Percentiles rank a stretch among this genome's conserved stretches.
These are phyloP conservation scores for Lentinula raphanica DNA, from an alignment of 768 basidiomycete species.

Conservation along the genomic window DNA sequence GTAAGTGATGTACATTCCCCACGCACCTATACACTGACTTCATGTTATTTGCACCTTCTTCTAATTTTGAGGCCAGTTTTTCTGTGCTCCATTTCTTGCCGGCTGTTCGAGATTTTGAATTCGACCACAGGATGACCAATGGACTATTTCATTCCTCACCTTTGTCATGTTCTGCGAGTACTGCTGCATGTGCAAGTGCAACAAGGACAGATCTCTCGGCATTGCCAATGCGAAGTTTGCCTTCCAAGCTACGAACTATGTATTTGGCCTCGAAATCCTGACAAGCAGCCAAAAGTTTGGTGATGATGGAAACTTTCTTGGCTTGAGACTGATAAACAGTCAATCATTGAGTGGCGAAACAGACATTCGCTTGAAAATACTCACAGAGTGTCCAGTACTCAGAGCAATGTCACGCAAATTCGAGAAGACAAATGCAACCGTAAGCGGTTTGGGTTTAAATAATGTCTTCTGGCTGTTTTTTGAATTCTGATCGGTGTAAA, in stretches of 20 bases:
- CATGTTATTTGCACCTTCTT: constrained; percentile 70
- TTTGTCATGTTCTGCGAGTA: constrained; percentile 72
- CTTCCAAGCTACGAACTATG: constrained; percentile 91
- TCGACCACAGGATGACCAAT: not conserved
- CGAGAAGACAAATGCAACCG: constrained; percentile 85
- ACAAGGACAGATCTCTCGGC: constrained; percentile 95
- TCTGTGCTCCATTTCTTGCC: constrained; percentile 73
- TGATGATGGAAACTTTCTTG: constrained; percentile 94
- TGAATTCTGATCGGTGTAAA: constrained; percentile 57
- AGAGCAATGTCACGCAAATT: constrained; percentile 87
- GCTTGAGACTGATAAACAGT: constrained; percentile 66
- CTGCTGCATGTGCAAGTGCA: constrained; percentile 87
- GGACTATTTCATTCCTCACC: constrained; percentile 24
- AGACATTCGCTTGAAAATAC: not conserved
- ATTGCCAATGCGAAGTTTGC: constrained; percentile 94
- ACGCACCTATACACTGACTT: constrained; percentile 90
- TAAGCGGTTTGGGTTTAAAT: constrained; percentile 91
- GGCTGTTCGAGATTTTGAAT: constrained; percentile 32
- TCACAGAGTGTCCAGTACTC: constrained; percentile 75
- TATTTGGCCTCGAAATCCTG: constrained; percentile 93
- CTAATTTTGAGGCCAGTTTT: constrained; percentile 63
- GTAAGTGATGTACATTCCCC: not conserved
- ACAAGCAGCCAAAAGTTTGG: constrained; percentile 88
- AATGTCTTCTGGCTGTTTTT: constrained; percentile 90
- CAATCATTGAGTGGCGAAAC: not conserved